These are phyloP conservation scores for Fusarium siculi DNA, from an alignment of 2,329 filamentous ascomycete genomes.

Conservation along the genomic window DNA sequence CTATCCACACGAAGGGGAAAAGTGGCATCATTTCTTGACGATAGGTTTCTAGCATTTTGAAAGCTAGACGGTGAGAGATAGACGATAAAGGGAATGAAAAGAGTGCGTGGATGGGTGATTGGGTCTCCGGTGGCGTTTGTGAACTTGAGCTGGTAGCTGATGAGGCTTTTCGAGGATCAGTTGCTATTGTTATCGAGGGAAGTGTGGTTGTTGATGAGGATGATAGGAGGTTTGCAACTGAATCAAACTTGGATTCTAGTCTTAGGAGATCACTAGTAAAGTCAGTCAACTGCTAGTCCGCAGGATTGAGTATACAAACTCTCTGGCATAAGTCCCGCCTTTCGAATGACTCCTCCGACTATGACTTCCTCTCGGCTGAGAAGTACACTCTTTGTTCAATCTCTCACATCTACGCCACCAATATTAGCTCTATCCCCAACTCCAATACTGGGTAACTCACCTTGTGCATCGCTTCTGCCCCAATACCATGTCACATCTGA, in stretches of 20 bases:
- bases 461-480: constrained; percentile 18
- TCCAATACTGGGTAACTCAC: not conserved
- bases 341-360: not conserved
- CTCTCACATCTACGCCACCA: constrained; percentile 2
- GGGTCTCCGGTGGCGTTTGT: not conserved
- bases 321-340: constrained; percentile 4
- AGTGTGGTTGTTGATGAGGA: not conserved
- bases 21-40: constrained; percentile 14
- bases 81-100: constrained; percentile 1
- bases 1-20: constrained; percentile 14
- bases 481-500: constrained; percentile 4
- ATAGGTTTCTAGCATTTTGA: not conserved
- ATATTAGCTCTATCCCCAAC: not conserved
- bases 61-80: not conserved
- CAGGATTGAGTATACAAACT: not conserved
- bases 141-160: not conserved
- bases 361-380: constrained; percentile 8
- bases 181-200: not conserved
- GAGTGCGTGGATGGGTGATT: not conserved
- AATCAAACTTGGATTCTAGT: constrained; percentile 24
- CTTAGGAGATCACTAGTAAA: not conserved
- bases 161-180: not conserved
- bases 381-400: constrained; percentile 8
- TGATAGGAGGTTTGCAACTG: constrained; percentile 7
- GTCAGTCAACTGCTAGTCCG: not conserved